Percentiles rank a stretch among this genome's conserved stretches.
phyloP scores from a whole-genome alignment of 768 basidiomycete genomes.

The Russula lepida region DNA sequence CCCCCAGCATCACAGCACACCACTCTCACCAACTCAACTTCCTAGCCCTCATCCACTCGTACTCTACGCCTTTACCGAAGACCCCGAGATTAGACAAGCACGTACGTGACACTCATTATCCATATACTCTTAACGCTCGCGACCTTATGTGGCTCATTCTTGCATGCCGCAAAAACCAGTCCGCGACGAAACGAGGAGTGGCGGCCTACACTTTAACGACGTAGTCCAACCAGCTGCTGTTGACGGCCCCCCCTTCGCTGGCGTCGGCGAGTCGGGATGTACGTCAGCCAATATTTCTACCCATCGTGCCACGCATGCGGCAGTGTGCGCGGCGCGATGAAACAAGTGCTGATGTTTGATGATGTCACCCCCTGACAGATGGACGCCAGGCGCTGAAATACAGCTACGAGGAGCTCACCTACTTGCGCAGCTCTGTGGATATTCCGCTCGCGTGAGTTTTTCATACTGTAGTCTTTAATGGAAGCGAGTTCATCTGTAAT shows the following conservation, averaged over 20 bases:
- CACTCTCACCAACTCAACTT: background rate
- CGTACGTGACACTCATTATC: background rate
- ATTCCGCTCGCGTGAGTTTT: slow-evolving; percentile 47
- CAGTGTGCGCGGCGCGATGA: background rate
- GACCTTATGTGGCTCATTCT: background rate
- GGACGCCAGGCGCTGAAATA: slow-evolving; percentile 24
- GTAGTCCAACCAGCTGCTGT: slow-evolving; percentile 22
- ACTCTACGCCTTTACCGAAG: slow-evolving; percentile 19
- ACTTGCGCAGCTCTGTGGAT: slow-evolving; percentile 41
- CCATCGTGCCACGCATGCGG: no score
- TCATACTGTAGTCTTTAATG: background rate
- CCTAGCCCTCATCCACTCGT: slow-evolving; percentile 17
- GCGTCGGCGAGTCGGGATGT: slow-evolving; percentile 29
- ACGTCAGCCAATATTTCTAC: background rate
- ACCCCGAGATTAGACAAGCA: slow-evolving; percentile 10
- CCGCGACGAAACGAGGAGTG: slow-evolving; percentile 26
- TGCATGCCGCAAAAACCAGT: slow-evolving; percentile 21
- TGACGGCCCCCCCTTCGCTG: slow-evolving; percentile 23
- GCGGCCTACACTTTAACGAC: slow-evolving; percentile 30
- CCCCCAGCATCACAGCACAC: background rate
- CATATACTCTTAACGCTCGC: background rate
- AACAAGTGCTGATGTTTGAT: background rate
- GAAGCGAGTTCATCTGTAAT: background rate
- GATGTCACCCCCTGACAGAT: slow-evolving; percentile 18
- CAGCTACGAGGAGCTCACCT: slow-evolving; percentile 38